Base-by-base conservation (phyloP, 1,284 basidiomycete species). In the Cryptococcus floricola region DNA sequence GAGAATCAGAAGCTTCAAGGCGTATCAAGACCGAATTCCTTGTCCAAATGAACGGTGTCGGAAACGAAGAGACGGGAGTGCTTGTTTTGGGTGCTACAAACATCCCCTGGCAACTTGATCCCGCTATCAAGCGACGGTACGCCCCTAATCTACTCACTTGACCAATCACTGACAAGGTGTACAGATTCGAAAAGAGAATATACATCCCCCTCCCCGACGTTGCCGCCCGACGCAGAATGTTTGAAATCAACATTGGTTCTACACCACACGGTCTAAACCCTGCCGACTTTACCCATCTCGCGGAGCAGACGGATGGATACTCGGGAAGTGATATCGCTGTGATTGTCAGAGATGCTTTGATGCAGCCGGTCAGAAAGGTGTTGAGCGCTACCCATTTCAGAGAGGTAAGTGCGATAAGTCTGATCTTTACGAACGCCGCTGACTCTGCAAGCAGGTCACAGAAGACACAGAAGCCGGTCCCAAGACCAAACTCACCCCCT, bases 71-170 rank as follows among this genome's bases (percentile, higher is more conserved):
- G 74, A 91, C 89, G 0, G 96, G 96, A 12, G 91, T 98, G 0
- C 83, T 98, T n/a, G 93, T 98, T 5, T 83, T 98, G n/a, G 95
- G 94, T 47, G 95, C 95, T 9, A 98, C 96, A 12, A 98, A 98
- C 70, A 97, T 98, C 54, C 91, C 93, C 4, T 96, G 93, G 91
- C 89, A 94, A 69, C 82, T 98, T 46, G 96, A 98, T 76, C 88
- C 91, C 60, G 95, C 95, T 50, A 98, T 98, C 79, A 98, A 98
- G 78, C 88, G 95, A 73, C 85, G 92, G 86, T 87, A 60, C 62
- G 82, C 74, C 8, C 18, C 14, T 38, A 23, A 46, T 12, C 14
- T 50, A 34, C 38, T n/a, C 43, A 31, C 25, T 31, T 34, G 13
- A 19, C 23, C 37, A 37, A 4, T 43, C 2, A 49, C 46, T 13